Evolutionary conservation across 495 filamentous ascomycete genomes (phyloP).

Genomic region (Penicillium coffeae): DNA sequence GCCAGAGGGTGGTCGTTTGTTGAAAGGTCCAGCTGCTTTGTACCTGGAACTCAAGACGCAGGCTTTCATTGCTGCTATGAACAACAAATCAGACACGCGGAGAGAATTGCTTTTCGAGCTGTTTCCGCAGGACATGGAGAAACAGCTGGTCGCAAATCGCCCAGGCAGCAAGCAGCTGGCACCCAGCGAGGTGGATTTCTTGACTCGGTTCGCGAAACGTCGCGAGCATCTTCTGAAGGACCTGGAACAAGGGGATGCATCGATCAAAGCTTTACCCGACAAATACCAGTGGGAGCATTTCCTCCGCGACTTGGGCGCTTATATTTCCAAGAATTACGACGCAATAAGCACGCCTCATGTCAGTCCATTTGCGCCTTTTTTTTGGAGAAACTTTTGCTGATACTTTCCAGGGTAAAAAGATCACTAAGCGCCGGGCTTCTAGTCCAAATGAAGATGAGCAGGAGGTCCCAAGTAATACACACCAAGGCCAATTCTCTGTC

Average conservation of each 20-base stretch:
- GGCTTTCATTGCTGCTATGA: conserved; percentile 70
- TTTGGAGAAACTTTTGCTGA: conserved; percentile 15
- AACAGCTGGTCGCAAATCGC: conserved; percentile 59
- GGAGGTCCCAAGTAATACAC: conserved; percentile 35
- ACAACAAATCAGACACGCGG: conserved; percentile 57
- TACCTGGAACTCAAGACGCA: conserved; percentile 86
- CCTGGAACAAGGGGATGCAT: conserved; percentile 56
- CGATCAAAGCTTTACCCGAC: conserved; percentile 59
- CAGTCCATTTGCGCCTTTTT: not conserved
- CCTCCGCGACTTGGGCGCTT: conserved; percentile 65
- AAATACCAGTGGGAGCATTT: conserved; percentile 83
- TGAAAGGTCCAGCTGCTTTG: conserved; percentile 67
- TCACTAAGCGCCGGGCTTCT: conserved; percentile 40
- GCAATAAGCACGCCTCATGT: conserved; percentile 55
- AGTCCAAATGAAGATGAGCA: conserved; percentile 39
- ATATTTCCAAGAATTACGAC: conserved; percentile 72
- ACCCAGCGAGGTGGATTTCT: conserved; percentile 70
- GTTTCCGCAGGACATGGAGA: conserved; percentile 68
- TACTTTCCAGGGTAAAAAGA: conserved; percentile 35
- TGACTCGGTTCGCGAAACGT: conserved; percentile 58
- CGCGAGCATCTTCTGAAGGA: conserved; percentile 64
- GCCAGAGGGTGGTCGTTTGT: conserved; percentile 64
- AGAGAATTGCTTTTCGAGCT: conserved; percentile 68
- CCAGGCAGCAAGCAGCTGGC: conserved; percentile 61
- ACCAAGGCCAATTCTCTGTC: conserved; percentile 45